Evolutionary conservation across 2,329 filamentous ascomycete species (phyloP).

Genomic region (Cordyceps farinosa): DNA sequence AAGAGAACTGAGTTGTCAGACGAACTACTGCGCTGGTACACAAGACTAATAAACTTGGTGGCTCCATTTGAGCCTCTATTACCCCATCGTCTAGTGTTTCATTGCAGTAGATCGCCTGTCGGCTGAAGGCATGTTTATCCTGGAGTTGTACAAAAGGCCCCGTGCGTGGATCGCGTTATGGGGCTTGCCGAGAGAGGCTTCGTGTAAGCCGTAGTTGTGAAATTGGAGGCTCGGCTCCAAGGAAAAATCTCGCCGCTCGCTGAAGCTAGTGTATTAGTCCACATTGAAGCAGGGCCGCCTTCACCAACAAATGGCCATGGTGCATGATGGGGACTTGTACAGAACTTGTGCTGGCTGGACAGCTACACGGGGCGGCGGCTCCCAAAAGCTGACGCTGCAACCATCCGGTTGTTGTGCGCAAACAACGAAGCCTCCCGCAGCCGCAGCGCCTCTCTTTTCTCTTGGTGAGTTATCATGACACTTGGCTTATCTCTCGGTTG

Average conservation of each 20-base stretch:
- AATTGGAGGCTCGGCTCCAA: background rate
- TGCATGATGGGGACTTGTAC: background rate
- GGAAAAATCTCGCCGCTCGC: background rate
- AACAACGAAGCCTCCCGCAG: background rate
- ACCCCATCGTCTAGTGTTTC: conserved; percentile 16
- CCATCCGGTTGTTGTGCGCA: background rate
- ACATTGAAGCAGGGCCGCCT: background rate
- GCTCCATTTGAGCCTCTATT: conserved; percentile 1
- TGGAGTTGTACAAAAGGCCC: background rate
- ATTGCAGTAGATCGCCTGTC: conserved; percentile 12
- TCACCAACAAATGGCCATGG: background rate
- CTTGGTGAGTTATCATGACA: background rate
- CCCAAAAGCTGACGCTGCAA: background rate
- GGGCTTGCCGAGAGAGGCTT: conserved; percentile 1
- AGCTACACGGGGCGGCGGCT: background rate
- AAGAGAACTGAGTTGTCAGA: background rate
- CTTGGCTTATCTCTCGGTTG: background rate
- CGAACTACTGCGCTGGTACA: background rate
- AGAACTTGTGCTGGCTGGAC: background rate
- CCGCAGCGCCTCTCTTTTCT: background rate
- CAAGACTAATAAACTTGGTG: background rate
- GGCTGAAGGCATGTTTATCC: background rate
- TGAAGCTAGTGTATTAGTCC: background rate
- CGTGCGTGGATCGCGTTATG: conserved; percentile 11
- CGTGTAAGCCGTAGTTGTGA: background rate